Base-by-base conservation (phyloP, 1,284 basidiomycete genomes). In the Omphalotus olearius region DNA sequence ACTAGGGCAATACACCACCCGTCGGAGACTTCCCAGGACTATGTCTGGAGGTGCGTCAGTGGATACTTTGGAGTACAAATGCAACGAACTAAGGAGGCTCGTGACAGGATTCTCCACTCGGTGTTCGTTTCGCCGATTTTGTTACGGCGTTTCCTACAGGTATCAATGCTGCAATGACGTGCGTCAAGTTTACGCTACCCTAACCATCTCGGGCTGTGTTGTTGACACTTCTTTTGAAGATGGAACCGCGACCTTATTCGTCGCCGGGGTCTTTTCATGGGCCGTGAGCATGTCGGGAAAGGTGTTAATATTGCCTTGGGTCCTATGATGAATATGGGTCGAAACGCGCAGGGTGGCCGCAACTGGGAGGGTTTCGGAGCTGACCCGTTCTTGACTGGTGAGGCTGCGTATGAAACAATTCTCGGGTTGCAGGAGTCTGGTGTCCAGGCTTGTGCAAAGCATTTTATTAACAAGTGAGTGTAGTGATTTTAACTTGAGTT, bases 281-380 rank as follows among this genome's bases (percentile, higher is more conserved):
- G 90, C 28, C 63, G 73, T 42, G 92, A 96, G 68, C 83, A 86
- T 68, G 76, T 78, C 55, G 84, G 78, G 37, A 93, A 94, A 64
- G 93, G 93, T 40, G 84, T 87, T 52, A 79, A 95, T 61, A 74
- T 86, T 43, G 80, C 80, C 6, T 71, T 86, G 4, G 77, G 77
- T 1, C 76, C 76, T 2, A 77, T 76, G 82, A 87, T 86, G 82
- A 88, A 88, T 61, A 73, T 88, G 68, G 87, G 82, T 18, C 79
- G 86, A 50, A 65, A 80, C 35, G 76, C 82, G 1, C 71, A 77
- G 57, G 83, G 78, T 2, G 91, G 91, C 0, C 72, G 91, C 9
- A 91, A 90, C 66, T 94, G 88, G 88, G 91, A 94, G 71, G 88
- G 88, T 6, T 92, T 90, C 56, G 85, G 88, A 43, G 83, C 76